Evolutionary conservation across 2,329 filamentous ascomycete species (phyloP).

Genomic region (Xylaria sp.): DNA sequence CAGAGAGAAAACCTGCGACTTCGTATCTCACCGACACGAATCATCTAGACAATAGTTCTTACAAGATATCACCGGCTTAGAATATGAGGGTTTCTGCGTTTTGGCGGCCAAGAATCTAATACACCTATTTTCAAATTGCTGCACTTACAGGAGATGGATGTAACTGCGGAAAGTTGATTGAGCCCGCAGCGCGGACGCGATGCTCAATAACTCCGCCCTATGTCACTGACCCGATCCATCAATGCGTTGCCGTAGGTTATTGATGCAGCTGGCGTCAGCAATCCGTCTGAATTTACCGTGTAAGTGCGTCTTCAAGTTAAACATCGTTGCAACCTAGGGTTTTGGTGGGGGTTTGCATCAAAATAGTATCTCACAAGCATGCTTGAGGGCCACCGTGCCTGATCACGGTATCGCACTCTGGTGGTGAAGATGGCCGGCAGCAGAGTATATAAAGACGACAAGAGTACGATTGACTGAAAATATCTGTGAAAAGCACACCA

Average conservation of each 20-base stretch:
- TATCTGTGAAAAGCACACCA: not conserved
- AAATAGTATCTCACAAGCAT: not conserved
- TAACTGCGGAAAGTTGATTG: not conserved
- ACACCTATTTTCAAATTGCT: not conserved
- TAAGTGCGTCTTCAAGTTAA: not conserved
- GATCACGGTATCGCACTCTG: not conserved
- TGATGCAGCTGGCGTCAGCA: not conserved
- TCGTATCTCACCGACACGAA: not conserved
- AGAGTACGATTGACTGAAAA: not conserved
- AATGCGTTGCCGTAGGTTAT: not conserved
- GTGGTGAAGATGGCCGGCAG: not conserved
- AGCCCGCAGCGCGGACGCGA: conserved; percentile 9
- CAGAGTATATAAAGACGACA: conserved; percentile 4
- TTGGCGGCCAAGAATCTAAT: not conserved
- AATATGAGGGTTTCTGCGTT: not conserved
- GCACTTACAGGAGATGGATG: not conserved
- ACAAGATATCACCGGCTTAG: not conserved
- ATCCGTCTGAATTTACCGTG: not conserved
- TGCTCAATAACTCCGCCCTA: conserved; percentile 8
- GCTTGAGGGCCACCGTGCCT: not conserved
- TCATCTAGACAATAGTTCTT: not conserved
- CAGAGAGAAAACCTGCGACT: too few species aligned
- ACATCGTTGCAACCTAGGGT: not conserved
- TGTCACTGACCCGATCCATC: not conserved
- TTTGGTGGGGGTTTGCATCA: not conserved